Percentiles rank a stretch among this genome's conserved stretches.
Conservation (phyloP, 2,329 filamentous ascomycete genomes). For the Colletotrichum shisoi region DNA sequence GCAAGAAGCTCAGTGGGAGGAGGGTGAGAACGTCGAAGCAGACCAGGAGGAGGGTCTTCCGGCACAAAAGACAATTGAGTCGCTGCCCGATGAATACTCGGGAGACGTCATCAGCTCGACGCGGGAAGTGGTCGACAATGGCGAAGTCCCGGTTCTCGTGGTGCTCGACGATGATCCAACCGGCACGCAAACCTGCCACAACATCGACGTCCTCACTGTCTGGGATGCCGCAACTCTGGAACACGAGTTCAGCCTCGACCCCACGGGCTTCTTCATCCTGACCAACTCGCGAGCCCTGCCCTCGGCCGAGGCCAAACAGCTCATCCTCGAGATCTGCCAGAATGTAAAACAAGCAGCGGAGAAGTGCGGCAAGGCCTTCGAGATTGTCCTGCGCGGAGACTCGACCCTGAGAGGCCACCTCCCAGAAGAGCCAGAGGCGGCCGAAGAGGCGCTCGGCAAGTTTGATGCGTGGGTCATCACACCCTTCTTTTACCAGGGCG, state of each 20-base stretch:
- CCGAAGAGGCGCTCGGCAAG: constrained; percentile 58
- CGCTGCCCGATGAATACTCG: constrained; percentile 42
- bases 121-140: constrained; percentile 37
- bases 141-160: constrained; percentile 46
- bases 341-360: constrained; percentile 57
- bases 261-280: constrained; percentile 65
- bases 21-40: background rate
- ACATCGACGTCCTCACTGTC: constrained; percentile 62
- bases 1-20: background rate
- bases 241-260: constrained; percentile 35
- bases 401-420: constrained; percentile 66
- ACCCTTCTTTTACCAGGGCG: constrained; percentile 67
- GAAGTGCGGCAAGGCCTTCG: constrained; percentile 52
- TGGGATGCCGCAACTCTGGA: constrained; percentile 53
- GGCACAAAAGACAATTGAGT: constrained; percentile 41
- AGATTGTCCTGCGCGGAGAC: constrained; percentile 65
- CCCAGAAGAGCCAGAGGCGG: constrained; percentile 62
- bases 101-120: constrained; percentile 42
- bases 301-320: constrained; percentile 54
- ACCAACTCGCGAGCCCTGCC: constrained; percentile 67
- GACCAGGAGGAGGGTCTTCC: constrained; percentile 35
- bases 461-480: constrained; percentile 64
- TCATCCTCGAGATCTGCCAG: constrained; percentile 60
- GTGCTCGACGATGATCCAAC: constrained; percentile 65
- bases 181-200: constrained; percentile 68